Conservation (phyloP, 768 basidiomycete species). For the Boletellus ananiceps region DNA sequence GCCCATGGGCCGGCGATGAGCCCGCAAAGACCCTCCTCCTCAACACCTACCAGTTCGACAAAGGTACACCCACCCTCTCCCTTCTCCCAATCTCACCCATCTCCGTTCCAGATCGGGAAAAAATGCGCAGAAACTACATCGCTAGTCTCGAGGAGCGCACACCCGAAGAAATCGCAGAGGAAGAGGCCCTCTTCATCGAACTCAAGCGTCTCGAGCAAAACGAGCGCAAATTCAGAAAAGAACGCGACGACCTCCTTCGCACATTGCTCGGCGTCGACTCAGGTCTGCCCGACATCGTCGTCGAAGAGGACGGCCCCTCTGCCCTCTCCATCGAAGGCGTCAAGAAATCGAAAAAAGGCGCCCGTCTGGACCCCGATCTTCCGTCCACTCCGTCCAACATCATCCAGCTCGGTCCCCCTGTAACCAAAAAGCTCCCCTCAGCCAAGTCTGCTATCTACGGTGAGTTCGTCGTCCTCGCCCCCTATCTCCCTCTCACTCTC, state of each 20-base stretch:
- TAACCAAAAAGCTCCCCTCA: slow-evolving; percentile 37
- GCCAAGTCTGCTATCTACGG: slow-evolving; percentile 59
- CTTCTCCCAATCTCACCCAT: not conserved
- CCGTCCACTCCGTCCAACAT: slow-evolving; percentile 34
- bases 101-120: slow-evolving; percentile 64
- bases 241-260: slow-evolving; percentile 82
- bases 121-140: slow-evolving; percentile 84
- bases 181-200: slow-evolving; percentile 91
- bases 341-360: slow-evolving; percentile 52
- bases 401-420: slow-evolving; percentile 35
- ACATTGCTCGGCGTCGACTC: slow-evolving; percentile 84
- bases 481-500: slow-evolving; percentile 13
- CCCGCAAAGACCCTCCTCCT: slow-evolving; percentile 61
- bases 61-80: slow-evolving; percentile 44
- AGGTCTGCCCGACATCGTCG: slow-evolving; percentile 69
- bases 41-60: slow-evolving; percentile 79
- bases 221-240: slow-evolving; percentile 81
- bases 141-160: slow-evolving; percentile 85
- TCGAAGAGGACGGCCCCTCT: slow-evolving; percentile 55
- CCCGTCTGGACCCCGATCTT: slow-evolving; percentile 29
- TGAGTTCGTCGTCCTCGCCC: slow-evolving; percentile 24
- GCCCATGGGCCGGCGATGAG: slow-evolving; percentile 84
- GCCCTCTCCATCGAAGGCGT: slow-evolving; percentile 42
- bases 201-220: slow-evolving; percentile 93
- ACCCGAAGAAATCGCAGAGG: slow-evolving; percentile 85